A percentile compares a stretch with the other conserved stretches of the same genome.
Conservation (phyloP, 192 early-diverging fungal species). For the Entomortierella lignicola region DNA sequence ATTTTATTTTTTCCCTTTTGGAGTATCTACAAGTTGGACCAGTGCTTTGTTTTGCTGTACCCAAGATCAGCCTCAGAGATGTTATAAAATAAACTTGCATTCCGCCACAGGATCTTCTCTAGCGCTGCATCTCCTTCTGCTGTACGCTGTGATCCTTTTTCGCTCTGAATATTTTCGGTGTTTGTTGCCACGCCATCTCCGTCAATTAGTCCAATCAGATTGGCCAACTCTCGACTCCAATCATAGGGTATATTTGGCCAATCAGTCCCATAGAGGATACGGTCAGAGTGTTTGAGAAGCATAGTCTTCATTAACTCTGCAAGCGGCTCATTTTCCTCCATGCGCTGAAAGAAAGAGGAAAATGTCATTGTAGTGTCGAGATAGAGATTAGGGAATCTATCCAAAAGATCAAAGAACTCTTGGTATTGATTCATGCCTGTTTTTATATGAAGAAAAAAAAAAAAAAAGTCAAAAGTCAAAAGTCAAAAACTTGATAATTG, state of each 20-base stretch:
- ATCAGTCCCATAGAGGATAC: conserved; percentile 55
- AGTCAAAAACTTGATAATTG: too few species aligned
- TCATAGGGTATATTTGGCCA: conserved; percentile 55
- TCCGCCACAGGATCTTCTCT: conserved; percentile 49
- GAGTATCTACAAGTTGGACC: conserved; percentile 3
- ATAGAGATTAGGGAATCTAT: conserved; percentile 50
- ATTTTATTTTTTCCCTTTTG: not conserved
- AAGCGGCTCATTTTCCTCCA: conserved; percentile 29
- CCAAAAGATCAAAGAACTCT: conserved; percentile 52
- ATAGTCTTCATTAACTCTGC: conserved; percentile 22
- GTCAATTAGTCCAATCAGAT: conserved; percentile 39
- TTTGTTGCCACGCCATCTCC: conserved; percentile 32
- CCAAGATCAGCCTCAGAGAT: conserved; percentile 40
- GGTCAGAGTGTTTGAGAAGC: conserved; percentile 34
- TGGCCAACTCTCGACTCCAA: conserved; percentile 53
- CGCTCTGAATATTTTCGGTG: not conserved
- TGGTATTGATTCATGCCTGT: conserved; percentile 52
- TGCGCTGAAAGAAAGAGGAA: conserved; percentile 23
- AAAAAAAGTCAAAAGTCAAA: not conserved
- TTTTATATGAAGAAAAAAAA: not conserved
- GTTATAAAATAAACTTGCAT: conserved; percentile 42
- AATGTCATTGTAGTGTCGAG: conserved; percentile 56
- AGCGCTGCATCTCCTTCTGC: conserved; percentile 20
- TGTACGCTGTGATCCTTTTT: conserved; percentile 3
- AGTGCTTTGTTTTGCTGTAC: not conserved